phyloP scores from a whole-genome alignment of 768 basidiomycete species.

The Phaeotremella fagi region DNA sequence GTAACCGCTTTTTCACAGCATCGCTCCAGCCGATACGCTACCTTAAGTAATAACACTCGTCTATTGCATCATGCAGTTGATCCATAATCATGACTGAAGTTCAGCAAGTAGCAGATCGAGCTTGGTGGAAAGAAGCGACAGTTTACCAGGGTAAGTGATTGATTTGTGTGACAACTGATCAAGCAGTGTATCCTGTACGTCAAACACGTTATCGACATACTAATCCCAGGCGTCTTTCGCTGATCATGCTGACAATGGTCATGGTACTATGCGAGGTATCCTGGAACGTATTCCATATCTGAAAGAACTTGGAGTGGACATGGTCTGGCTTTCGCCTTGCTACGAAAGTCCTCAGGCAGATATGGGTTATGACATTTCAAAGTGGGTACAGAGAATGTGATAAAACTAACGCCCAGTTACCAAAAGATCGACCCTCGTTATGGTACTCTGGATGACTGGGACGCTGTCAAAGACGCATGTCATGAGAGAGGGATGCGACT shows the following conservation, averaged over 20 bases:
- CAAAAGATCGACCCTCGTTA: conserved; percentile 32
- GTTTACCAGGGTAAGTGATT: too few species aligned
- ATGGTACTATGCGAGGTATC: conserved; percentile 67
- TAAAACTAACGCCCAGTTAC: too few species aligned
- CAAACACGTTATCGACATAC: too few species aligned
- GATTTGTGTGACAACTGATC: too few species aligned
- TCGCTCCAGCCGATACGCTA: too few species aligned
- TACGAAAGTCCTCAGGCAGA: conserved; percentile 64
- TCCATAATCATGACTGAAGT: too few species aligned
- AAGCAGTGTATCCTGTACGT: too few species aligned
- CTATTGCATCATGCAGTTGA: too few species aligned
- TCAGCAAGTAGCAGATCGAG: too few species aligned
- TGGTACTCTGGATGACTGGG: conserved; percentile 56
- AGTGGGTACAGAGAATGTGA: too few species aligned
- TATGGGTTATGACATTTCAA: conserved; percentile 65
- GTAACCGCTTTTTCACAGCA: too few species aligned
- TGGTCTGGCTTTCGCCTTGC: conserved; percentile 67
- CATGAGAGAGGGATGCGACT: conserved; percentile 66
- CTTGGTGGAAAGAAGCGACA: conserved; percentile 2
- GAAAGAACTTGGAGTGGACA: conserved; percentile 61
- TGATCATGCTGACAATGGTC: conserved; percentile 65
- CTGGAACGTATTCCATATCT: conserved; percentile 62
- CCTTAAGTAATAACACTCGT: too few species aligned
- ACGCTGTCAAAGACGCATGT: conserved; percentile 41
- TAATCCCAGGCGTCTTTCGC: conserved; percentile 65